Evolutionary conservation across 2,329 filamentous ascomycete species (phyloP), one percentile per base, ranked within the genome.

Genomic region (Penicillium sp.): DNA sequence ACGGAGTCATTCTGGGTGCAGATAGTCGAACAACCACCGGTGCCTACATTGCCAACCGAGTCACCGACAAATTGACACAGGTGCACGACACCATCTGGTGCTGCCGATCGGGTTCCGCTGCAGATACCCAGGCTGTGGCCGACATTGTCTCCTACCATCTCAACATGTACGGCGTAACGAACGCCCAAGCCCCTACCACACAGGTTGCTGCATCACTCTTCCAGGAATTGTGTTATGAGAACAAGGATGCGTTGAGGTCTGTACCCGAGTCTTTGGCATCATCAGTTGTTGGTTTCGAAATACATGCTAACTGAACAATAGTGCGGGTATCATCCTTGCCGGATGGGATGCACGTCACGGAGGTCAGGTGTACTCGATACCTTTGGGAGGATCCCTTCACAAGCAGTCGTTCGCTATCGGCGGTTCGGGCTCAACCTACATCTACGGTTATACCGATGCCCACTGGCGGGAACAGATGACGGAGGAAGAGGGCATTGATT

Each of bases 51-150:
- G 94, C 94, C 70, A 99, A 99, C 79, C 89, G 94, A 83, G 94
- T 99, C 66, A 99, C 94, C 64, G 94, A 99, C 84, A 99, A 99
- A 83, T 87, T 99, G 75, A 99, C 94, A 71, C 90, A 93, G 82
- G 93, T 99, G 61, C 90, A 96, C 80, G 94, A 99, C 78, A 97
- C 93, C 59, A 97, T 99, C 79, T 99, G 94, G 94, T 99, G 94
- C 82, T 99, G 94, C 82, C 89, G 94, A 72, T 97, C 94, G 61
- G 94, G 94, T 51, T 99, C 94, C 27, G 94, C 94, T 33, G 94
- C 94, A 66, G 94, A 99, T 74, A 99, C 94, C 59, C 94, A 99
- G 79, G 94, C 94, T 49, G 92, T 99, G 49, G 94, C 94, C 59
- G 94, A 99, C 73, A 97, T 99, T 70, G 94, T 99, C 42, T 91